Conservation (phyloP, 108 stramenopile genomes). For the Cyclotella choctawhatcheeana region DNA sequence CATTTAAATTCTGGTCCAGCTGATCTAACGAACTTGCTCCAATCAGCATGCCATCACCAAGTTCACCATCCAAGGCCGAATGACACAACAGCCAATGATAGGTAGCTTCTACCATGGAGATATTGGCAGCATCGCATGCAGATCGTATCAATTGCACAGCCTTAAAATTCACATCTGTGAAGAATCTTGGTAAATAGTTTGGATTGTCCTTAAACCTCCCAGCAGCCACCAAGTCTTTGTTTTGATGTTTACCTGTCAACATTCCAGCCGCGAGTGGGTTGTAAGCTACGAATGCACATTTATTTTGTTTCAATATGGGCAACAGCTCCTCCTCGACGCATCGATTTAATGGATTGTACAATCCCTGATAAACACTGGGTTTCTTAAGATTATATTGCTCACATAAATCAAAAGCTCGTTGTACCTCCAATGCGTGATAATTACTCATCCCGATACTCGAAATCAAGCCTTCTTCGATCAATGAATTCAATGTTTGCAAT, state of each 20-base stretch:
- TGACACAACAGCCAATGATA: slow-evolving; percentile 91
- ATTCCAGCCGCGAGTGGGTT: slow-evolving; percentile 94
- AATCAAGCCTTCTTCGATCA: slow-evolving; percentile 67
- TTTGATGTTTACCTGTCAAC: slow-evolving; percentile 80
- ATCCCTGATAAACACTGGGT: slow-evolving; percentile 93
- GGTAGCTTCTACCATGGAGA: slow-evolving; percentile 86
- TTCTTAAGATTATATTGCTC: slow-evolving; percentile 68
- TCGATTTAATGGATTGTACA: slow-evolving; percentile 96
- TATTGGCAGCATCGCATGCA: slow-evolving; percentile 60
- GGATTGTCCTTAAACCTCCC: slow-evolving; percentile 89
- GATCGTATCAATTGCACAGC: slow-evolving; percentile 70
- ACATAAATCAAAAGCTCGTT: slow-evolving; percentile 80
- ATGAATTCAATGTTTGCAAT: slow-evolving; percentile 51
- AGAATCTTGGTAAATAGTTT: slow-evolving; percentile 89
- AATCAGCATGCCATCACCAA: slow-evolving; percentile 77
- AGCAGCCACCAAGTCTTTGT: slow-evolving; percentile 42
- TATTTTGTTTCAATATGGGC: slow-evolving; percentile 73
- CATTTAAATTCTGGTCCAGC: slow-evolving; percentile 74
- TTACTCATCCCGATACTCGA: slow-evolving; percentile 78
- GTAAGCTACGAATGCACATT: slow-evolving; percentile 92
- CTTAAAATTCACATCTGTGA: slow-evolving; percentile 77
- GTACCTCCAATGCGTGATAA: slow-evolving; percentile 82
- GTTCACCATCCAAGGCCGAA: slow-evolving; percentile 59
- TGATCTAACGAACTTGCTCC: slow-evolving; percentile 84
- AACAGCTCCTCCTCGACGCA: slow-evolving; percentile 86